Percentiles rank a stretch among this genome's conserved stretches.
These are phyloP conservation scores for Aureobasidium sp. DNA, from an alignment of 2,329 filamentous ascomycete genomes.

Conservation along the genomic window DNA sequence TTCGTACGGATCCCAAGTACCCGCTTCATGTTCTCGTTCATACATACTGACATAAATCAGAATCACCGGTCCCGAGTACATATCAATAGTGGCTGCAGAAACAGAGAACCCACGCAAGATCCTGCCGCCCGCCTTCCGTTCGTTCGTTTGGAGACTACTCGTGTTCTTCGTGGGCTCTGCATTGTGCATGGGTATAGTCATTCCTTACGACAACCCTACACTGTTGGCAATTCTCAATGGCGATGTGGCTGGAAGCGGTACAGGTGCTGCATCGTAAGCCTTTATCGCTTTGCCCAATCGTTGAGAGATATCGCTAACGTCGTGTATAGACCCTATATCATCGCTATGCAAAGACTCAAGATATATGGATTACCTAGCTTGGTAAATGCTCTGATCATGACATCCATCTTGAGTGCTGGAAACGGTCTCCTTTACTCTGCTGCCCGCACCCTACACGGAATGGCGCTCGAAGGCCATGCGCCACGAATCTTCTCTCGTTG, in stretches of 20 bases:
- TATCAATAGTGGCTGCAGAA: conserved; percentile 43
- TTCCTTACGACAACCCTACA: conserved; percentile 27
- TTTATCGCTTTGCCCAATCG: not conserved
- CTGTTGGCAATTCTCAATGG: conserved; percentile 24
- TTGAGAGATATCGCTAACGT: not conserved
- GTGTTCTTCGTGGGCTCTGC: conserved; percentile 43
- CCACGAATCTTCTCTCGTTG: conserved; percentile 51
- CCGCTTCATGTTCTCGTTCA: conserved; percentile 21
- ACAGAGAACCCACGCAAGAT: conserved; percentile 39
- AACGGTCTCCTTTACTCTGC: conserved; percentile 52
- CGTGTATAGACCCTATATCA: conserved; percentile 23
- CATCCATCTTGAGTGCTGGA: conserved; percentile 50
- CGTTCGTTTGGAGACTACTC: conserved; percentile 40
- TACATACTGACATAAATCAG: not conserved
- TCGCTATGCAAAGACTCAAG: conserved; percentile 36
- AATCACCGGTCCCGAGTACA: conserved; percentile 35
- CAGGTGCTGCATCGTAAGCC: conserved; percentile 26
- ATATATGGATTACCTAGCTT: conserved; percentile 38
- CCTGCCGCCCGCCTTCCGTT: conserved; percentile 44
- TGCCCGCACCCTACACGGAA: conserved; percentile 46
- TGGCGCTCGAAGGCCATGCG: conserved; percentile 48
- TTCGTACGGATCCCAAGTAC: conserved; percentile 20
- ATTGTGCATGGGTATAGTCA: conserved; percentile 38
- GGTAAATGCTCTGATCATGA: conserved; percentile 35
- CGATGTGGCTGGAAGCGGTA: conserved; percentile 20